Percentiles rank a stretch among this genome's conserved stretches.
Conservation (phyloP, 768 basidiomycete genomes). For the Tylopilus rubrobrunneus region DNA sequence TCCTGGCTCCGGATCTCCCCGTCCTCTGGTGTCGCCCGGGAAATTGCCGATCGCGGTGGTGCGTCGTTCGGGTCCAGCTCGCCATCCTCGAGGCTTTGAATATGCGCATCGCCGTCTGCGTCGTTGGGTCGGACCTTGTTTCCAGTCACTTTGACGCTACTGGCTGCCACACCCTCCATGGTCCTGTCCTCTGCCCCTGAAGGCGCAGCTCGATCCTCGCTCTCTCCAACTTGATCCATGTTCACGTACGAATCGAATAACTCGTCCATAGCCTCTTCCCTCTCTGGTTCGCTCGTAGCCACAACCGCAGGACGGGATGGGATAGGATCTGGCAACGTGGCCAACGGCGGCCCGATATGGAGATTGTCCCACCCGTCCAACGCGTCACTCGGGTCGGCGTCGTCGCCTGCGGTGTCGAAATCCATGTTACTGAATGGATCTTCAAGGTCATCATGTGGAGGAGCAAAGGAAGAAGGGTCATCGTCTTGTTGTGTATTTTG, state of each 20-base stretch:
- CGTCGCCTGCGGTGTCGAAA: slow-evolving; percentile 11
- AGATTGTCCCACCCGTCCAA: slow-evolving; percentile 5
- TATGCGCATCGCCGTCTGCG: not conserved
- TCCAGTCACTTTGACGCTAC: not conserved
- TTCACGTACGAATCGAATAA: slow-evolving; percentile 24
- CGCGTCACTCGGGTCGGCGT: not conserved
- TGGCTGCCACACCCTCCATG: not conserved
- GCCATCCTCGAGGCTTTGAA: slow-evolving; percentile 10
- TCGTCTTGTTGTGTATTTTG: not conserved
- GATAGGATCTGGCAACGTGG: not conserved
- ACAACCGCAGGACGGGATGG: not conserved
- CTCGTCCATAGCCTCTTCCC: slow-evolving; percentile 7
- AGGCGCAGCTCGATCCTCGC: not conserved
- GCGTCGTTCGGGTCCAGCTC: slow-evolving; percentile 12
- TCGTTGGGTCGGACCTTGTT: not conserved
- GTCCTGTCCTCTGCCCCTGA: not conserved
- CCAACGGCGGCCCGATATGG: slow-evolving; percentile 9
- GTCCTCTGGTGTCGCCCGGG: slow-evolving; percentile 4
- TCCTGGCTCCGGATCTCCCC: slow-evolving; percentile 17
- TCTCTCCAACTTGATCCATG: slow-evolving; percentile 14
- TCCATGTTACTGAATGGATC: slow-evolving; percentile 10
- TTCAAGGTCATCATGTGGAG: slow-evolving; percentile 10
- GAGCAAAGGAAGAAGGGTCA: slow-evolving; percentile 1
- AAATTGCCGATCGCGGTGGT: not conserved
- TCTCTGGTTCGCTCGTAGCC: not conserved